Percentiles rank a stretch among this genome's conserved stretches.
phyloP scores from a whole-genome alignment of 331 rosid species.

The Pyrus hybrid region DNA sequence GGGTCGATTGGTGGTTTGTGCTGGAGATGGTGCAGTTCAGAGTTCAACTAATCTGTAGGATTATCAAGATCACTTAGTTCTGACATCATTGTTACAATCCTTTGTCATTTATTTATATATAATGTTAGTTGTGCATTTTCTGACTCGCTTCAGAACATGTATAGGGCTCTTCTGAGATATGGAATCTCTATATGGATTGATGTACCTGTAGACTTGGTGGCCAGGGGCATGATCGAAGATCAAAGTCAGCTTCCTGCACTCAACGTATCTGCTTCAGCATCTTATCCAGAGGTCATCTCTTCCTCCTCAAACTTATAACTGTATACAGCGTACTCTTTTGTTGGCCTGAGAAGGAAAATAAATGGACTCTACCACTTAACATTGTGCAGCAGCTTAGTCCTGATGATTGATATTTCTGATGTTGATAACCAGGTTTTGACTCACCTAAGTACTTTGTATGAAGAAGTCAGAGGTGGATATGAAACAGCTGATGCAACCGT shows the following conservation, averaged over 20 bases:
- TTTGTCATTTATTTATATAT: neutral
- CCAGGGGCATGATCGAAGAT: constrained; percentile 37
- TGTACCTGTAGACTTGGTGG: constrained; percentile 72
- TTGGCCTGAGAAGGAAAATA: neutral
- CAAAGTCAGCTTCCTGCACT: constrained; percentile 32
- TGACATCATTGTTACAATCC: constrained; percentile 1
- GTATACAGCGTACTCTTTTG: neutral
- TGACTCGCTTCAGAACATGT: constrained; percentile 11
- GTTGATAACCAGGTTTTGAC: constrained; percentile 39
- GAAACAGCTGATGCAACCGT: constrained; percentile 74
- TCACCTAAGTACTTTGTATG: constrained; percentile 33
- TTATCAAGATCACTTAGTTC: neutral
- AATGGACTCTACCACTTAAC: neutral
- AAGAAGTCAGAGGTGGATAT: constrained; percentile 53
- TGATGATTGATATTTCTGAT: neutral
- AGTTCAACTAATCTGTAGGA: constrained; percentile 81
- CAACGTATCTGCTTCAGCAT: constrained; percentile 35
- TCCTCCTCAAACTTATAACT: neutral
- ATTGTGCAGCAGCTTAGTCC: neutral
- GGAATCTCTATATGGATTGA: constrained; percentile 87
- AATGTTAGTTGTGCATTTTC: neutral
- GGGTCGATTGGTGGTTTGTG: constrained; percentile 89
- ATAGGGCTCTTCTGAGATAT: constrained; percentile 75
- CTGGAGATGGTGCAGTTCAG: constrained; percentile 89
- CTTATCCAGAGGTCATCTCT: constrained; percentile 42